Evolutionary conservation across 768 basidiomycete species (phyloP), one percentile per base, ranked within the genome.

Genomic region (Mycena venus): DNA sequence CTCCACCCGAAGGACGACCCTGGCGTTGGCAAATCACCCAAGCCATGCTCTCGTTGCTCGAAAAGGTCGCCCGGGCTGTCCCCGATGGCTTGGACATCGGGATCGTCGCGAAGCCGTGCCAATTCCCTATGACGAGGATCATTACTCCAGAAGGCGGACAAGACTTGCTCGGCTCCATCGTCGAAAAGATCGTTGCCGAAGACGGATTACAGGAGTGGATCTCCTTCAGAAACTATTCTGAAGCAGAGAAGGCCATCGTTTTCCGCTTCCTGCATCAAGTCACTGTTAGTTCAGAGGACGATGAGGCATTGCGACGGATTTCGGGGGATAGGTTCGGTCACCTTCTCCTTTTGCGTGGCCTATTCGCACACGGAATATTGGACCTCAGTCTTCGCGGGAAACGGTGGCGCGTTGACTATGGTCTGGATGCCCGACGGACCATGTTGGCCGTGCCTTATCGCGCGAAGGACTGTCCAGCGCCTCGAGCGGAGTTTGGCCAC

Each of bases 361-460:
- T 90, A 1, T 67, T 91, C 32, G 85, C 81, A 0, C 80, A 82
- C 2, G 87, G 86, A 0, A 84, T 91, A 7, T 78, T 91, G 3
- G 47, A 79, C 2, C 84, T 85, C 59, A 78, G 80, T 3, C 77
- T 91, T 0, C 79, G 77, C 40, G 82, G 85, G 21, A 83, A 82
- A 60, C 85, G 88, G 12, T 90, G 88, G 88, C 78, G 89, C 34
- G 90, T 90, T 1, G 87, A 90, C 63, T 91, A 88, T 74, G 90
- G 90, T 2, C 83, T 89, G 5, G 86, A 87, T 65, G 77, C 77
- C 4, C 73, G 42, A 7, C 84, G 90, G 2, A 84, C 88, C 1
- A 79, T 87, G 74, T 82, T 90, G 1, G 88, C 90, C 1, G 89
- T 90, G 0, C 90, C 90, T 0, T 91, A 88, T 70, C 82, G 86